Percentiles rank a stretch among this genome's conserved stretches.
These are phyloP conservation scores for Colletotrichum viniferum DNA, from an alignment of 2,329 filamentous ascomycete genomes.

Conservation along the genomic window DNA sequence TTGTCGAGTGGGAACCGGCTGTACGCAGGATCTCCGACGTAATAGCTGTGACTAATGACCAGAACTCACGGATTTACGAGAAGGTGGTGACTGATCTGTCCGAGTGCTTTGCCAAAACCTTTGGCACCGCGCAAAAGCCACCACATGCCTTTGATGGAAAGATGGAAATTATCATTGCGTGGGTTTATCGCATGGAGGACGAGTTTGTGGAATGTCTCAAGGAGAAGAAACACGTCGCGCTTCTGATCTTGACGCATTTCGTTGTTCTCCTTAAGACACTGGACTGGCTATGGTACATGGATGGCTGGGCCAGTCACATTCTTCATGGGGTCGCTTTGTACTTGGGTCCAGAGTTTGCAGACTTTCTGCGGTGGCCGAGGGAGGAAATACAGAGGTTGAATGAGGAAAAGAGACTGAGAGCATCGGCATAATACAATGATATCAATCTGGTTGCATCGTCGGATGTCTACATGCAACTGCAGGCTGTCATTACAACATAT, in stretches of 20 bases:
- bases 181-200: constrained; percentile 15
- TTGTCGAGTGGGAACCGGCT: constrained; percentile 18
- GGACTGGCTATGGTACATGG: constrained; percentile 23
- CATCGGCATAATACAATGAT: neutral
- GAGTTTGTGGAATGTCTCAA: constrained; percentile 14
- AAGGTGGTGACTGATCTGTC: neutral
- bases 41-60: neutral
- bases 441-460: neutral
- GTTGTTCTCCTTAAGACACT: constrained; percentile 21
- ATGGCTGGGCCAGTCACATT: constrained; percentile 23
- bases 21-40: constrained; percentile 6
- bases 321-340: constrained; percentile 3
- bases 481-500: neutral
- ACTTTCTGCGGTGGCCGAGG: constrained; percentile 24
- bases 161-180: constrained; percentile 19
- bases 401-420: neutral
- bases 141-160: neutral
- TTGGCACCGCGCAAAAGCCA: constrained; percentile 10
- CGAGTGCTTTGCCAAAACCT: constrained; percentile 2
- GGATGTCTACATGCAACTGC: neutral
- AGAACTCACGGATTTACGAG: neutral
- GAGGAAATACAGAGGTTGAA: constrained; percentile 26
- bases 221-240: constrained; percentile 6
- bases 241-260: constrained; percentile 23
- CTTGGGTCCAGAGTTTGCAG: neutral